Percentiles rank a stretch among this genome's conserved stretches.
Evolutionary conservation across 441 rosid species (phyloP).

Genomic region (Mallotus repandus): DNA sequence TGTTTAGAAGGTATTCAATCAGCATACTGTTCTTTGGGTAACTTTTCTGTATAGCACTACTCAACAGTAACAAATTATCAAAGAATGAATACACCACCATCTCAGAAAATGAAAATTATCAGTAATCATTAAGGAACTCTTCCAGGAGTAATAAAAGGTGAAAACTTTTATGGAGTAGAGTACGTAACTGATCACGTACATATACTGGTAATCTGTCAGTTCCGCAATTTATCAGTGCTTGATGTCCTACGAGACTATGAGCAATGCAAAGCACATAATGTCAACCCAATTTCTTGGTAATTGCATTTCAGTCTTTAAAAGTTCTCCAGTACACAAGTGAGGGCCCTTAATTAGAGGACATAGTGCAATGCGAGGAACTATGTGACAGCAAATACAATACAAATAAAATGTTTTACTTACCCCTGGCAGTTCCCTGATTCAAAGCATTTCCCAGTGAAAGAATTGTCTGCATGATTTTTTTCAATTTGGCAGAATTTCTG

Average conservation of each 20-base stretch:
- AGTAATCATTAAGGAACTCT: not conserved
- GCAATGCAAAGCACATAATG: not conserved
- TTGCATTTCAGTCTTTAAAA: not conserved
- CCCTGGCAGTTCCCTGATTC: slow-evolving; percentile 97
- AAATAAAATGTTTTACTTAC: slow-evolving; percentile 45
- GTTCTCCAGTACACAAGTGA: not conserved
- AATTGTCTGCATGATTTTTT: slow-evolving; percentile 93
- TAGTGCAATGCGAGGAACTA: not conserved
- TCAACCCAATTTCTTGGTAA: not conserved
- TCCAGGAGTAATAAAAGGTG: not conserved
- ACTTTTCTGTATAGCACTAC: not conserved
- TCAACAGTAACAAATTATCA: not conserved
- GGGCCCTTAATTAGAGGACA: not conserved
- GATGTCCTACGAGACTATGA: not conserved
- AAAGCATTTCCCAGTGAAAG: slow-evolving; percentile 92
- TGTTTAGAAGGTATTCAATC: not conserved
- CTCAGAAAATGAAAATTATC: not conserved
- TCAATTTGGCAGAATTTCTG: slow-evolving; percentile 66
- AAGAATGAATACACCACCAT: not conserved
- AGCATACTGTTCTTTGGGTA: not conserved
- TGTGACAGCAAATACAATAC: not conserved
- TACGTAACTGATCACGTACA: not conserved
- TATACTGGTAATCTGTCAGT: not conserved
- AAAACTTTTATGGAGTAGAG: too few relatives aligned
- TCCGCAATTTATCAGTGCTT: not conserved